Evolutionary conservation across 805 yeast species (phyloP), one percentile per base, ranked within the genome.

Genomic region (Cyberlindnera sargentensis): DNA sequence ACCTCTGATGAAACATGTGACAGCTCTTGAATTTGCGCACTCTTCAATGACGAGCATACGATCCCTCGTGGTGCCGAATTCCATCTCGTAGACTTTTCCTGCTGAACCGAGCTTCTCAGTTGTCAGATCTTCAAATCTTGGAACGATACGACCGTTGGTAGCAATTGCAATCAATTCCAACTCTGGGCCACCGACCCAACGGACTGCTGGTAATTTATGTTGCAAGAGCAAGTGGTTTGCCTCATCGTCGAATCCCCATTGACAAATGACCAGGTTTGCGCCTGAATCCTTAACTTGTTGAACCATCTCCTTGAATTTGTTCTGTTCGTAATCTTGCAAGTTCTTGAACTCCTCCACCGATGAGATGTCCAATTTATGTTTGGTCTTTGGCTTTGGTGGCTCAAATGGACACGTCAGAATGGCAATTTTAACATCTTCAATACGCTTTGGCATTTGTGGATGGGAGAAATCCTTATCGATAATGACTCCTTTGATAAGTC

Each of bases 101-200:
- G 98, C 96, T 31, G 70, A 68, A 47, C 99, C 99, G 50, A 93
- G 76, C 66, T 93, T 93, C 31, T 77, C 85, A 2, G 77, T 62
- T 4, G 84, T 66, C 55, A 93, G 73, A 64, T 93, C 99, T 68
- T 93, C 97, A 67, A 93, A 93, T 58, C 99, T 74, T 36, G 99
- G 96, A 36, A 93, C 99, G 56, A 93, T 93, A 59, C 95, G 82
- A 46, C 98, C 99, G 59, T 88, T 83, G 8, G 99, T 95, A 38
- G 98, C 97, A 64, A 93, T 91, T 31, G 99, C 99, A 58, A 95
- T 81, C 51, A 88, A 76, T 70, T 91, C 99, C 55, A 91, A 75
- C 58, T 91, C 99, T 42, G 95, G 87, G 36, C 98, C 99, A 48
- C 98, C 99, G 41, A 93, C 95, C 99, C 99, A 93, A 71, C 99